Conservation (phyloP, 2,329 filamentous ascomycete species). For the Paraphaeosphaeria minitans region DNA sequence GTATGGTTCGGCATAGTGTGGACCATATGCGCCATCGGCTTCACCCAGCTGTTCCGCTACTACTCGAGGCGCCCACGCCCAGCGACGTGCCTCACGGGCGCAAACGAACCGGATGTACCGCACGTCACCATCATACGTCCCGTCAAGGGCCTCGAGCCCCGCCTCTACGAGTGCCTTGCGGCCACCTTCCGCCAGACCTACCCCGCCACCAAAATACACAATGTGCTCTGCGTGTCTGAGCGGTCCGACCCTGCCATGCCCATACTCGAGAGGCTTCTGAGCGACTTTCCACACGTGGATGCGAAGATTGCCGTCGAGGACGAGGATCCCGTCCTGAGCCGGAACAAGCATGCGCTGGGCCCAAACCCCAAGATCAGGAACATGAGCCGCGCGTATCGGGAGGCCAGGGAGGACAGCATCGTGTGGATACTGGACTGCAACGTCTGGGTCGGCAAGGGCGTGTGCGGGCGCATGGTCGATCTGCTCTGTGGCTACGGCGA, state of each 20-base stretch:
- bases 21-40: slow-evolving; percentile 63
- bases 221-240: slow-evolving; percentile 81
- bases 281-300: slow-evolving; percentile 74
- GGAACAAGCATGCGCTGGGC: slow-evolving; percentile 65
- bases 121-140: slow-evolving; percentile 91
- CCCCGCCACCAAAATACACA: slow-evolving; percentile 73
- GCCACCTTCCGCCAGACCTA: slow-evolving; percentile 85
- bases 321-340: slow-evolving; percentile 74
- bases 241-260: slow-evolving; percentile 77
- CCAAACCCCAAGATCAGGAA: slow-evolving; percentile 99
- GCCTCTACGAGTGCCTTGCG: slow-evolving; percentile 89
- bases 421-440: slow-evolving; percentile 98
- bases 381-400: slow-evolving; percentile 89
- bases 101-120: slow-evolving; percentile 61
- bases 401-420: slow-evolving; percentile 76
- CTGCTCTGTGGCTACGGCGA: slow-evolving; percentile 73
- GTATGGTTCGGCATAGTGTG: slow-evolving; percentile 63
- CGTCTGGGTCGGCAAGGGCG: slow-evolving; percentile 83
- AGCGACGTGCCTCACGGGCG: slow-evolving; percentile 48
- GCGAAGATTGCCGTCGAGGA: slow-evolving; percentile 78
- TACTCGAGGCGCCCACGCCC: slow-evolving; percentile 55
- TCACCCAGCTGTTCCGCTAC: slow-evolving; percentile 63
- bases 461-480: slow-evolving; percentile 87
- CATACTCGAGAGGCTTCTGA: slow-evolving; percentile 71
- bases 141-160: slow-evolving; percentile 88